Base-by-base conservation (phyloP, 345 rosid species). In the Eucalyptus pauciflora region DNA sequence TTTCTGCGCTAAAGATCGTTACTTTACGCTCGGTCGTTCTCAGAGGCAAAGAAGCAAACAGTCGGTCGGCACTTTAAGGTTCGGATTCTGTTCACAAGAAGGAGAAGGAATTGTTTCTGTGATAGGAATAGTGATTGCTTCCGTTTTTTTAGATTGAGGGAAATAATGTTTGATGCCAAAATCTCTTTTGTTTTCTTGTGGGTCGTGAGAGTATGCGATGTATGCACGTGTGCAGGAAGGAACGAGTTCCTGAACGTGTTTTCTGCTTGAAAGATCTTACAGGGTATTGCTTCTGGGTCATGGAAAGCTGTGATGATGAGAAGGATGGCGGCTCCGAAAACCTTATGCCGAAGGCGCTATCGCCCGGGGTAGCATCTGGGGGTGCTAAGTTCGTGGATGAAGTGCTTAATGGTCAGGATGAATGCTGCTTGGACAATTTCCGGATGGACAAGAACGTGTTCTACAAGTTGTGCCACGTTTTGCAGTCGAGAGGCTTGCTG, bases 371-470 rank as follows among this genome's bases (percentile, higher is more conserved):
- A 20, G 52, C 92, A 86, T 87, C 94, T 17, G 94, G 91, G 87
- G 93, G 94, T 86, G 90, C 93, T 13, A 96, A 97, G 91, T 97
- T 97, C 86, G 96, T 97, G 58, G 95, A 95, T 92, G 96, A 95
- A 92, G 96, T 96, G 31, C 94, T 97, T 14, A 94, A 94, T 86
- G 96, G 97, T 87, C 93, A 92, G 76, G 94, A 92, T 89, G 96
- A 94, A 31, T 90, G 89, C 3, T 97, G 98, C 89, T 89, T 94
- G 56, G 97, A 96, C 89, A 95, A 95, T 88, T 97, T 97, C 88
- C 99, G 99, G 33, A 97, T 96, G 99, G 99, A 97, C 14, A 97
- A 96, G 91, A 93, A 93, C 49, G 95, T 96, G 62, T 97, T 96
- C 88, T 96, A 95, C 90, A 97, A 96, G 91, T 91, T 96, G 45